phyloP scores from a whole-genome alignment of 2,329 filamentous ascomycete species.

The Aspergillus uvarum region DNA sequence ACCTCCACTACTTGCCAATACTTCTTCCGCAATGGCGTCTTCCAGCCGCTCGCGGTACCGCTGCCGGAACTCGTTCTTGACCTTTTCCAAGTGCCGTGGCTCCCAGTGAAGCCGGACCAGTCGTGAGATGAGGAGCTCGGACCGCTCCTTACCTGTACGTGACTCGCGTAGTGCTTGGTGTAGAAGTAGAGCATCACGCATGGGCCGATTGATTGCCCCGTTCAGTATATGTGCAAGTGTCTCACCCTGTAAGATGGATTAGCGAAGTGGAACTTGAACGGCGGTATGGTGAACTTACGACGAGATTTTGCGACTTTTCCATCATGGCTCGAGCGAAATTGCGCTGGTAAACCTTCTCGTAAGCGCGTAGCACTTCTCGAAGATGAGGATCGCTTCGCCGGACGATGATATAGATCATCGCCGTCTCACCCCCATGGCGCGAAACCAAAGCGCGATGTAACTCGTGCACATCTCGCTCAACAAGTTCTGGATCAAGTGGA shows the following conservation, averaged over 20 bases:
- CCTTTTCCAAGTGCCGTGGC: constrained; percentile 70
- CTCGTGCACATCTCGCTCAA: constrained; percentile 70
- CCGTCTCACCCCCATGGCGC: constrained; percentile 75
- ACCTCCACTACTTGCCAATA: constrained; percentile 54
- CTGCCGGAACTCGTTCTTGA: constrained; percentile 77
- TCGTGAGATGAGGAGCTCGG: constrained; percentile 82
- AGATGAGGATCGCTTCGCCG: constrained; percentile 78
- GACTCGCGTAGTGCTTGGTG: constrained; percentile 83
- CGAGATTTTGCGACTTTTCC: constrained; percentile 84
- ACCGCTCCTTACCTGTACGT: constrained; percentile 68
- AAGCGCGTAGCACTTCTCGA: constrained; percentile 72
- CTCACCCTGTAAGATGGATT: constrained; percentile 66
- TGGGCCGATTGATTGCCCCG: constrained; percentile 91
- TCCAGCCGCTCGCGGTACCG: constrained; percentile 74
- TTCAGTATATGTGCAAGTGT: constrained; percentile 93
- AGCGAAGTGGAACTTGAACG: background rate
- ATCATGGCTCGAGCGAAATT: constrained; percentile 90
- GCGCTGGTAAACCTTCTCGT: constrained; percentile 68
- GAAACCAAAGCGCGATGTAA: constrained; percentile 70
- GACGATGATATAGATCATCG: constrained; percentile 83
- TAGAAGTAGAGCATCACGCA: constrained; percentile 85
- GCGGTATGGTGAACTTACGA: constrained; percentile 62
- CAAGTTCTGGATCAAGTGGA: constrained; percentile 59
- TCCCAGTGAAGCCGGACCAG: constrained; percentile 94
- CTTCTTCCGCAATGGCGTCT: constrained; percentile 74